These are phyloP conservation scores for Bothia castanella DNA, from an alignment of 1,284 basidiomycete genomes.

Conservation along the genomic window DNA sequence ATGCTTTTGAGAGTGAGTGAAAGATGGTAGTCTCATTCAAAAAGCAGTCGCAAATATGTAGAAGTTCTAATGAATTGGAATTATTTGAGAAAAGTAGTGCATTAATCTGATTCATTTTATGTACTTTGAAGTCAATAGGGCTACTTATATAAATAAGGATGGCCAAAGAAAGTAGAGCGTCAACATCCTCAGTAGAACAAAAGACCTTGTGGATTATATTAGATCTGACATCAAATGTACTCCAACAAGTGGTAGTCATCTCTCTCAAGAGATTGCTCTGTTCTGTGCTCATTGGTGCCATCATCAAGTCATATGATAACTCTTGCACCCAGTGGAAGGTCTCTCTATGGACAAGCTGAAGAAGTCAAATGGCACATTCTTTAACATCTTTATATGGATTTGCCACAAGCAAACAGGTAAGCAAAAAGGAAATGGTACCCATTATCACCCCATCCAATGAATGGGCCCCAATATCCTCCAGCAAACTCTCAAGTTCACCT, in stretches of 20 bases:
- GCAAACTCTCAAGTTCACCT: conserved; percentile 27
- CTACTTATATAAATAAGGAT: conserved; percentile 22
- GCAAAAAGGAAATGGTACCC: conserved; percentile 33
- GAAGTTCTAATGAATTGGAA: background rate
- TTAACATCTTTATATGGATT: conserved; percentile 7
- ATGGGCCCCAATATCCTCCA: conserved; percentile 31
- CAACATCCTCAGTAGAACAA: conserved; percentile 23
- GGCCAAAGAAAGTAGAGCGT: conserved; percentile 35
- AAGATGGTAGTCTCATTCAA: conserved; percentile 25
- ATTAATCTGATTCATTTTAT: too few species aligned
- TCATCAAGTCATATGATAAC: background rate
- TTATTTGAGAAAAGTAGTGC: too few species aligned
- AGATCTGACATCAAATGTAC: conserved; percentile 38
- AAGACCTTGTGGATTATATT: conserved; percentile 19
- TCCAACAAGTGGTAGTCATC: conserved; percentile 35
- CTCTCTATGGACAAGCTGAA: conserved; percentile 30
- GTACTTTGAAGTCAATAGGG: too few species aligned
- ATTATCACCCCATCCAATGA: conserved; percentile 38
- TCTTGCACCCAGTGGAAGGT: conserved; percentile 38
- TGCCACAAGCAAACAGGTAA: conserved; percentile 34
- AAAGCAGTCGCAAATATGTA: conserved; percentile 3
- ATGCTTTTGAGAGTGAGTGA: conserved; percentile 25
- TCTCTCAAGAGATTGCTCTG: background rate
- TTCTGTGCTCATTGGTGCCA: background rate
- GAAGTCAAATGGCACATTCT: conserved; percentile 17